A percentile compares a stretch with the other conserved stretches of the same genome.
Conservation (phyloP, 345 rosid genomes). For the Eucalyptus paniculata region DNA sequence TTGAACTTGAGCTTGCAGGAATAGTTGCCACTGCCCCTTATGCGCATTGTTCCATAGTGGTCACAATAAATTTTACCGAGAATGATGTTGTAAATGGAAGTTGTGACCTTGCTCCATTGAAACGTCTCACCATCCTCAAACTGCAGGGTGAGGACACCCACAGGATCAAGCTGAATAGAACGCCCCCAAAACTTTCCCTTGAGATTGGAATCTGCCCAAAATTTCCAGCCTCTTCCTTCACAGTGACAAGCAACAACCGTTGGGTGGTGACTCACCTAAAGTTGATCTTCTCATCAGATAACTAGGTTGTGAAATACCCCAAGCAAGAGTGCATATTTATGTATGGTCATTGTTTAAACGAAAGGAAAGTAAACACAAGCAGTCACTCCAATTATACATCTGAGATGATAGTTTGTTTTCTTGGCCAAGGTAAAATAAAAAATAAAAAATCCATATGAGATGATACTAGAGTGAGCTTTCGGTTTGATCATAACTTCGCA, state of each 20-base stretch:
- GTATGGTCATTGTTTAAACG: not conserved
- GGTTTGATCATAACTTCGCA: not conserved
- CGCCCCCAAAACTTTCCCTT: conserved; percentile 99
- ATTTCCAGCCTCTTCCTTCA: conserved; percentile 98
- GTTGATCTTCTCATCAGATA: conserved; percentile 6
- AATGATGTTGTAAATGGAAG: conserved; percentile 96
- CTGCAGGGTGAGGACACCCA: conserved; percentile 72
- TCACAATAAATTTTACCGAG: conserved; percentile 93
- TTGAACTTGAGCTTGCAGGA: conserved; percentile 95
- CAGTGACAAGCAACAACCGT: conserved; percentile 98
- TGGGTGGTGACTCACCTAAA: conserved; percentile 98
- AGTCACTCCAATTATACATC: not conserved
- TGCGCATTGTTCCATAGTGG: conserved; percentile 96
- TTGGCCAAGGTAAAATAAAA: not conserved
- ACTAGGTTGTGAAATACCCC: not conserved
- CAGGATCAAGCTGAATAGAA: conserved; percentile 98
- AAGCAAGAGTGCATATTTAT: not conserved
- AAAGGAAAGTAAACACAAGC: not conserved
- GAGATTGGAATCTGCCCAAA: conserved; percentile 97
- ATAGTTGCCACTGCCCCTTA: conserved; percentile 74
- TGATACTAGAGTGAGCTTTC: not conserved
- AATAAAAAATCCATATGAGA: not conserved
- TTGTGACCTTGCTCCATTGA: conserved; percentile 98
- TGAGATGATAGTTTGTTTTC: not conserved
- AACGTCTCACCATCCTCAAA: conserved; percentile 87